Evolutionary conservation across 352 stramenopile species (phyloP), one percentile per base, ranked within the genome.

Genomic region (Globisporangium cylindrosporum): DNA sequence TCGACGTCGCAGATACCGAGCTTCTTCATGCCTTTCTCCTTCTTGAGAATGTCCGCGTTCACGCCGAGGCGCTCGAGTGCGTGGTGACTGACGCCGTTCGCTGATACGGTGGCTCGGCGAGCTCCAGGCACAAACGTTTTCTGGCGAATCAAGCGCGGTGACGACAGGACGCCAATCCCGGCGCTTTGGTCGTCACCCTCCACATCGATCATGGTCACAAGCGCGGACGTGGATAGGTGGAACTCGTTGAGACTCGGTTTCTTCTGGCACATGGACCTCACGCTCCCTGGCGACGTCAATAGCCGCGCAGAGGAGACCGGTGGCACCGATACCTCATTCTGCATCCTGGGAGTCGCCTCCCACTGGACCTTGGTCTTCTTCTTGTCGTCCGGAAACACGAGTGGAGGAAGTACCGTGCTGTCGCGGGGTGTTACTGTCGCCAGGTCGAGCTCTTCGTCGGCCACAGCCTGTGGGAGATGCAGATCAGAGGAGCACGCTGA

Each of bases 11-110:
- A 89, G 68, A 90, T 89, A 9, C 83, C 81, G 29, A 91, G 72
- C 66, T 91, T 91, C 69, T 90, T 88, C 83, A 91, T 90, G 25
- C 80, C 79, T 32, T 90, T 91, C 62, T 91, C 83, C 36, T 89
- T 85, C 64, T 83, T 84, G 67, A 91, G 67, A 8, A 88, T 86
- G 32, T 89, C 82, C 0, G 68, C 9, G 53, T 83, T 84, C n/a
- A 91, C 81, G 34, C 83, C 83, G 38, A 90, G 78, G 43, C 79
- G 78, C 60, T 85, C 77, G 6, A 90, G 70, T 2, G 80, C 78
- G 59, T 87, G 79, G 22, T 59, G 77, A 64, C 79, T 87, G 61
- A 89, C 57, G 8, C 74, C 67, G 43, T 79, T 60, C 12, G 64
- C 62, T 10, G 71, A 72, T 54, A 72, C 74, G 0, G 66, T 77